phyloP scores from a whole-genome alignment of 257 asterid species.

The Fraxinus quadrangulata region DNA sequence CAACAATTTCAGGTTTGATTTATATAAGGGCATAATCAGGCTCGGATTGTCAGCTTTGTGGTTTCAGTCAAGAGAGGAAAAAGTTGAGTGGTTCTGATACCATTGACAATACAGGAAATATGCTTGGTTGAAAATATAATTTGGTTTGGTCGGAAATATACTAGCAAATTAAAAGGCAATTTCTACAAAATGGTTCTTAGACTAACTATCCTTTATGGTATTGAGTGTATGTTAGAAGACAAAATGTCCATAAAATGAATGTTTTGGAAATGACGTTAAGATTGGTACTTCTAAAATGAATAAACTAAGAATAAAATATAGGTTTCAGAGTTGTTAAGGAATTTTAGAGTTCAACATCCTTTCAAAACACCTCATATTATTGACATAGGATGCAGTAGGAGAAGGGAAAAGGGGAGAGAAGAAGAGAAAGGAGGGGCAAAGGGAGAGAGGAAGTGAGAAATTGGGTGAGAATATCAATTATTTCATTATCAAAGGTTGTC shows the following conservation, averaged over 20 bases:
- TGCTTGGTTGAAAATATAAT: neutral
- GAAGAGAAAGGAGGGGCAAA: too few species aligned
- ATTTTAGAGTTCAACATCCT: neutral
- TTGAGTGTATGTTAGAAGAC: neutral
- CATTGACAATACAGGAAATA: constrained; percentile 1
- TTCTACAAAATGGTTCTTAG: neutral
- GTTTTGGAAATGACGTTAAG: neutral
- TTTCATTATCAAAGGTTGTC: too few species aligned
- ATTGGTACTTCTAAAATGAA: neutral
- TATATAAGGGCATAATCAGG: constrained; percentile 10
- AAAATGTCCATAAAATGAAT: neutral
- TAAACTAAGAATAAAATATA: neutral
- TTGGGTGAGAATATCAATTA: too few species aligned
- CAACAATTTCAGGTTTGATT: constrained; percentile 88
- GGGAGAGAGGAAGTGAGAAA: too few species aligned
- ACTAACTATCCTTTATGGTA: neutral
- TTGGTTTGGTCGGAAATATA: neutral
- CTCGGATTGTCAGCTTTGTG: neutral
- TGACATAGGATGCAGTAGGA: too few species aligned
- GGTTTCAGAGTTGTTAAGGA: neutral
- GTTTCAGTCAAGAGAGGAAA: neutral
- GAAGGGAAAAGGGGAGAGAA: too few species aligned
- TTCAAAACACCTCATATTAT: neutral
- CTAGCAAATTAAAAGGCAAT: neutral
- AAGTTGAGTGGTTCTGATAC: constrained; percentile 10